phyloP scores from a whole-genome alignment of 1,139 yeast species.

The Debaryomycetaceae sp. region DNA sequence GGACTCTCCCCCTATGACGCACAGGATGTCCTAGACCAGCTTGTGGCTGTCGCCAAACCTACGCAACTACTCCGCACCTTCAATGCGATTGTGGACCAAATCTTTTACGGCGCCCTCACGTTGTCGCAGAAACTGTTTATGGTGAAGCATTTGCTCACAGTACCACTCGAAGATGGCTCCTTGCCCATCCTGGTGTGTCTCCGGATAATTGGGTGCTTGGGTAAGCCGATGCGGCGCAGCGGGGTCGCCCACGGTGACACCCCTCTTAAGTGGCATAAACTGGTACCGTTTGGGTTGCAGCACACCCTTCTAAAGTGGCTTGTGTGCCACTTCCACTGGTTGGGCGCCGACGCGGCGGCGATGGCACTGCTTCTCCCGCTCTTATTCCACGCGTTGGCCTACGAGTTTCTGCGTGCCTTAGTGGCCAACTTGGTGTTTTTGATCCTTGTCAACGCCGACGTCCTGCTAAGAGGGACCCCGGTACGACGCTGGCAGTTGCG shows the following conservation, averaged over 20 bases:
- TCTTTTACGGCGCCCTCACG: constrained; percentile 28
- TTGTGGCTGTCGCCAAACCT: too few species aligned
- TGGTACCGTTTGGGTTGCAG: constrained; percentile 20
- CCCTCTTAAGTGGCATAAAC: constrained; percentile 3
- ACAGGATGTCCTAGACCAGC: constrained; percentile 4
- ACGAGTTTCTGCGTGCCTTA: constrained; percentile 30
- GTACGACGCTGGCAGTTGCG: constrained; percentile 29
- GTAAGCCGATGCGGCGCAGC: constrained; percentile 8
- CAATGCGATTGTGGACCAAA: constrained; percentile 9
- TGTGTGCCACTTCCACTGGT: constrained; percentile 22
- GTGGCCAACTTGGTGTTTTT: constrained; percentile 28
- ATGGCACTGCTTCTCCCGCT: constrained; percentile 22
- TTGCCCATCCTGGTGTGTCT: background rate
- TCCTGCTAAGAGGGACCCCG: constrained; percentile 14
- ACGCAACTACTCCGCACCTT: background rate
- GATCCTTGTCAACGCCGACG: constrained; percentile 15
- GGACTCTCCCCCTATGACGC: constrained; percentile 2
- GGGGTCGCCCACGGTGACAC: too few species aligned
- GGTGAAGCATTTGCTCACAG: constrained; percentile 3
- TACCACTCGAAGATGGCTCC: constrained; percentile 1
- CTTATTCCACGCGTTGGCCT: constrained; percentile 26
- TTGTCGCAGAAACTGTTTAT: constrained; percentile 18
- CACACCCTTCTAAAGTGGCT: constrained; percentile 29
- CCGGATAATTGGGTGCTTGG: constrained; percentile 5
- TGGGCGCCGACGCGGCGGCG: constrained; percentile 17